Percentiles rank a stretch among this genome's conserved stretches.
Conservation (phyloP, 371 early-diverging fungal genomes). For the Ecytonucleospora hepatopenaei region DNA sequence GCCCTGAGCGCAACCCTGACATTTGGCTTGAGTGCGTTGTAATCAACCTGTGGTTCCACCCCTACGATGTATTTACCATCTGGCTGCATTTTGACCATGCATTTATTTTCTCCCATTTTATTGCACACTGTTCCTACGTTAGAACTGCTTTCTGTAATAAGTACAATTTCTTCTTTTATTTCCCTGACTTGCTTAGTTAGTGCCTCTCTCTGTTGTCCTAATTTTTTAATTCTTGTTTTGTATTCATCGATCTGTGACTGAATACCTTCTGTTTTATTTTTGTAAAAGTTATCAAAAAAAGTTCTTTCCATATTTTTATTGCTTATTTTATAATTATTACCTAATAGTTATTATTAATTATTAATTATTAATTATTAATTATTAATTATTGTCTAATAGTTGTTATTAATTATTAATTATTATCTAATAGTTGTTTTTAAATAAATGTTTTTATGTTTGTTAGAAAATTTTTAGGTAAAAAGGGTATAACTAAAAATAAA, state of each 20-base stretch:
- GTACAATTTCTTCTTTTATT: conserved; percentile 84
- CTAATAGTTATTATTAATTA: too few species aligned
- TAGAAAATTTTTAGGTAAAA: too few species aligned
- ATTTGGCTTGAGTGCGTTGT: conserved; percentile 76
- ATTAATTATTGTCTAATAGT: too few species aligned
- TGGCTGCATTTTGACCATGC: conserved; percentile 88
- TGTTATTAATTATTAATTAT: too few species aligned
- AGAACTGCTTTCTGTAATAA: conserved; percentile 87
- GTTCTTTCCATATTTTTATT: conserved; percentile 2
- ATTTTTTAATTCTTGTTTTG: conserved; percentile 74
- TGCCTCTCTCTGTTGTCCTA: conserved; percentile 90
- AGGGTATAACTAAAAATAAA: neutral
- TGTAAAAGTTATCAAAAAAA: conserved; percentile 43
- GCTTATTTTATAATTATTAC: too few species aligned
- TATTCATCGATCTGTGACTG: conserved; percentile 46
- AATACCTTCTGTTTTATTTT: conserved; percentile 42
- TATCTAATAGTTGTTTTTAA: too few species aligned
- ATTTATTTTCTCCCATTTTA: conserved; percentile 94
- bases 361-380: too few species aligned
- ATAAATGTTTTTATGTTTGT: too few species aligned
- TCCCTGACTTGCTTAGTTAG: conserved; percentile 80
- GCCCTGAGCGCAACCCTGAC: conserved; percentile 84
- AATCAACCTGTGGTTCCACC: conserved; percentile 74
- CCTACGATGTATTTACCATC: conserved; percentile 97
- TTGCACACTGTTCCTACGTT: conserved; percentile 95